A percentile compares a stretch with the other conserved stretches of the same genome.
phyloP scores from a whole-genome alignment of 2,329 filamentous ascomycete genomes.

The Xylaria sp. region DNA sequence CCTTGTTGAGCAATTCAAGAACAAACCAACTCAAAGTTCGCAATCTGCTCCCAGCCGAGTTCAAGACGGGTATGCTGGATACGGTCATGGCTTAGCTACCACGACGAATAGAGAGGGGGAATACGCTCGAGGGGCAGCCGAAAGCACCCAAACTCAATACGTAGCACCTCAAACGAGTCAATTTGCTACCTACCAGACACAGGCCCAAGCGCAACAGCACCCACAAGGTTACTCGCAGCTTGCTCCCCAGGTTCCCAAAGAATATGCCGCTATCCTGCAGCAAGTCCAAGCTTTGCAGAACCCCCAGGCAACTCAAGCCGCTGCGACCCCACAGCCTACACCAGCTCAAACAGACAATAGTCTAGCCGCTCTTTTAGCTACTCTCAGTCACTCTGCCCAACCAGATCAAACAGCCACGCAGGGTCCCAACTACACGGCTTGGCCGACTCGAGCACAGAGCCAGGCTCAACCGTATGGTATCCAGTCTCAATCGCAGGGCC shows the following conservation, averaged over 20 bases:
- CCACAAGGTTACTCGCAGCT: constrained; percentile 36
- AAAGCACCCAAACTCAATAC: constrained; percentile 13
- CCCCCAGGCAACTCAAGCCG: constrained; percentile 35
- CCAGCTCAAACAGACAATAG: constrained; percentile 41
- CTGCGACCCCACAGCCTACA: constrained; percentile 34
- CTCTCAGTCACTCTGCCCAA: constrained; percentile 38
- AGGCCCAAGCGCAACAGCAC: constrained; percentile 35
- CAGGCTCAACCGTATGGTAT: constrained; percentile 32
- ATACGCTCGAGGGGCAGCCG: constrained; percentile 44
- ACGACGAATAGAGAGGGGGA: constrained; percentile 52
- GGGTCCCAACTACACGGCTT: constrained; percentile 32
- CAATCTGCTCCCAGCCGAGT: constrained; percentile 57
- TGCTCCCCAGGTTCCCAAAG: constrained; percentile 35
- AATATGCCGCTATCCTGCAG: constrained; percentile 43
- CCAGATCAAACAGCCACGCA: constrained; percentile 28
- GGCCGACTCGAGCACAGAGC: constrained; percentile 40
- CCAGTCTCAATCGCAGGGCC: constrained; percentile 31
- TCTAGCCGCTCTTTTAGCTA: constrained; percentile 44
- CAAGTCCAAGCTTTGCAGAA: constrained; percentile 44
- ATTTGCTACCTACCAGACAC: constrained; percentile 32
- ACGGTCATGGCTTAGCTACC: constrained; percentile 53
- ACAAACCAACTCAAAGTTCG: constrained; percentile 64
- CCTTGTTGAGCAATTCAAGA: constrained; percentile 54
- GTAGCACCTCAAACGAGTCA: constrained; percentile 22
- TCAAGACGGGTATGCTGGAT: constrained; percentile 64